Base-by-base conservation (phyloP, 805 yeast genomes). In the Candida pseudoglaebosa region DNA sequence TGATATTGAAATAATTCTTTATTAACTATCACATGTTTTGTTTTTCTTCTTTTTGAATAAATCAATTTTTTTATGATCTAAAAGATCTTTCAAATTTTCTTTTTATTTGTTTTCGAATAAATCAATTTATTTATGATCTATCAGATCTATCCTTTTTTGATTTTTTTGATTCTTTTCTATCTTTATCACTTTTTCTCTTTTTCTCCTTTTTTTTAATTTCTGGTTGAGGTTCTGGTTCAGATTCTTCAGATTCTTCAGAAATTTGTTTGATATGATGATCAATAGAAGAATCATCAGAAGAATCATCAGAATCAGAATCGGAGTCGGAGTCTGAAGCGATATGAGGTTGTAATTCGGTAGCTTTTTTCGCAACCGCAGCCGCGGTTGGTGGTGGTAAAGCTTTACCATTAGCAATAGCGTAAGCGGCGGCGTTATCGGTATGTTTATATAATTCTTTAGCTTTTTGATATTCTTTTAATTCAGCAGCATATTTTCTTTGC, bases 401-500 rank as follows among this genome's bases (percentile, higher is more conserved):
- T 22, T 33, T 33, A 26, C 29, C 29, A 15, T 26, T 26, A 15
- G 32, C 22, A 31, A 33, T 21, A 13, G 33, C 24, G n/a, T 36
- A 36, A 31, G 41, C 48, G 15, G 45, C 51, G 31, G 45, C 54
- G 24, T 42, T 49, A 44, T 57, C 52, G 39, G 57, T 46, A 19
- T 51, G 49, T 46, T 63, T 60, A 49, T 67, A 67, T 29, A 52
- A 54, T 42, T 65, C 71, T 49, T 59, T 54, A 37, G 50, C 61
- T 43, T 54, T 54, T 37, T 58, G 54, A 45, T 59, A 59, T 20
- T 46, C 59, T 45, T 56, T 63, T 55, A 70, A 70, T 39, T 73
- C 75, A 38, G 61, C 62, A 38, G 73, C 74, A 49, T 77, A 77
- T 37, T 70, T 64, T 45, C 75, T 77, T 57, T 84, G 82, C 70